Evolutionary conservation across 2,329 filamentous ascomycete genomes (phyloP), one percentile per base, ranked within the genome.

Genomic region (Botrytis porri): DNA sequence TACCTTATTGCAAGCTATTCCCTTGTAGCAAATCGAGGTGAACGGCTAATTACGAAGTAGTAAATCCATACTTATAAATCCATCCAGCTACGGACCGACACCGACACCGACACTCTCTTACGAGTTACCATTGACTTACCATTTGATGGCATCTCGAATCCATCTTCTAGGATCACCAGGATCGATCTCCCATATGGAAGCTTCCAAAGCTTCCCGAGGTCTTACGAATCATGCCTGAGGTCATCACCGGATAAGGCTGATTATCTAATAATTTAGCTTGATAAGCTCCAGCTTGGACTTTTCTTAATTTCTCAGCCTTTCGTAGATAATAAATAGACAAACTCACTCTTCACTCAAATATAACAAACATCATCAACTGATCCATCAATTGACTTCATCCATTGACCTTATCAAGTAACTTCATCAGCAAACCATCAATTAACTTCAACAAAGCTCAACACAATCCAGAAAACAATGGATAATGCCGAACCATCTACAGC

Each of bases 251-350:
- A 54, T 71, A 71, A 71, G 69, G 69, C 69, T 71, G 69, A 71
- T 71, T 65, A 71, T n/a, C n/a, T 51, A 64, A 65, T 54, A 25
- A 7, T 16, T 3, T 20, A 18, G 59, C 14, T 51, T 62, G 69
- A 62, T 39, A 64, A 63, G 69, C 59, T 70, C 32, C 25, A 63
- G 60, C 48, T 51, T 69, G 16, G 48, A 35, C 43, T 37, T 48
- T 70, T 61, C 67, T n/a, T 59, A 25, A 54, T 29, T 59, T 39
- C 54, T 60, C 67, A 60, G 67, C 67, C 57, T 61, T 70, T 62
- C 22, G 32, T 48, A n/a, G 35, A 62, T 37, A 29, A 62, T 37
- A 35, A 20, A 35, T 14, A n/a, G 48, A 51, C 25, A n/a, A 51
- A 51, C 48, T 45, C 43, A 48, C 43, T 48, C 20, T 20, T 37